Evolutionary conservation across 352 stramenopile genomes (phyloP).

Genomic region (Poterioochromonas sp.): DNA sequence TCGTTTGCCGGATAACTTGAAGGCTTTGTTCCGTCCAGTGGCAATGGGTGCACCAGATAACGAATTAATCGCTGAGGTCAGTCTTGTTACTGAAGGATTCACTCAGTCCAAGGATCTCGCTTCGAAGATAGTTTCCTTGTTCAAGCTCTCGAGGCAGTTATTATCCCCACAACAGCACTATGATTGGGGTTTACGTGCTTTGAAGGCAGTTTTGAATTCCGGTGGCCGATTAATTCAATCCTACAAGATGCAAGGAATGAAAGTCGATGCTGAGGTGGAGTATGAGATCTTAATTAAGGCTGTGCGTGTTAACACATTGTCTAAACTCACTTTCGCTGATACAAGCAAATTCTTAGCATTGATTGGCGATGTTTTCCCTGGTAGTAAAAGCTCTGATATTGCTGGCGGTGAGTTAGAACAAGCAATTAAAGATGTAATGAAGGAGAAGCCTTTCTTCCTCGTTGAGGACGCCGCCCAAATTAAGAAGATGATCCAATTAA

Average conservation of each 20-base stretch:
- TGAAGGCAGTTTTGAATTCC: slow-evolving; percentile 87
- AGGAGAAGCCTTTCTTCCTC: slow-evolving; percentile 67
- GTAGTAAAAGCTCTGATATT: slow-evolving; percentile 66
- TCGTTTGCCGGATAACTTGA: slow-evolving; percentile 84
- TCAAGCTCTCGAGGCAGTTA: slow-evolving; percentile 67
- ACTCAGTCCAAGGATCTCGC: slow-evolving; percentile 71
- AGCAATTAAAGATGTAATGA: slow-evolving; percentile 78
- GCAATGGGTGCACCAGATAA: slow-evolving; percentile 82
- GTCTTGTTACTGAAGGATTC: slow-evolving; percentile 80
- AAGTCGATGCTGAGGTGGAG: slow-evolving; percentile 61
- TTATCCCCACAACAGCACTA: slow-evolving; percentile 81
- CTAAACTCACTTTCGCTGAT: slow-evolving; percentile 85
- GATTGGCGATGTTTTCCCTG: slow-evolving; percentile 83
- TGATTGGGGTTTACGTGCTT: slow-evolving; percentile 76
- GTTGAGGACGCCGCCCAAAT: slow-evolving; percentile 77
- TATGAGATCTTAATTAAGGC: slow-evolving; percentile 85
- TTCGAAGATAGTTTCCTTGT: slow-evolving; percentile 80
- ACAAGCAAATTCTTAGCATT: slow-evolving; percentile 73
- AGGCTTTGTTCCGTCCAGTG: slow-evolving; percentile 82
- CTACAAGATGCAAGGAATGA: slow-evolving; percentile 59
- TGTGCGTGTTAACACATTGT: slow-evolving; percentile 85
- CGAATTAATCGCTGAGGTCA: slow-evolving; percentile 83
- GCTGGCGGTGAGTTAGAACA: slow-evolving; percentile 64
- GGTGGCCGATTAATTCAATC: slow-evolving; percentile 74
- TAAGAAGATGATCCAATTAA: slow-evolving; percentile 86